These are phyloP conservation scores for Ustilago tritici DNA, from an alignment of 1,284 basidiomycete genomes.

Conservation along the genomic window DNA sequence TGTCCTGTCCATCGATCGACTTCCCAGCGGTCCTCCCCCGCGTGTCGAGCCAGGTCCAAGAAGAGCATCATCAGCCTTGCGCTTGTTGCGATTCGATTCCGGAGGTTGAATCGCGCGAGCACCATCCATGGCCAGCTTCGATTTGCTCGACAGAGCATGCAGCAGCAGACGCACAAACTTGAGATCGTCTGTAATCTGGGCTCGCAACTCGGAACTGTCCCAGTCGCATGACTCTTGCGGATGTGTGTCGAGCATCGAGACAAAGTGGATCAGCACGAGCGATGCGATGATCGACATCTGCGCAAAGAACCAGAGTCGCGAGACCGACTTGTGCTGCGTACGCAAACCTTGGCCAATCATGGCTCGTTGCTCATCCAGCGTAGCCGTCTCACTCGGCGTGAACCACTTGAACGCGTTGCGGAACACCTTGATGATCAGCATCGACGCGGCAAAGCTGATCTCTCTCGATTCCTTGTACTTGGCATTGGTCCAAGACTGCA, in stretches of 20 bases:
- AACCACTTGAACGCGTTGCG: constrained; percentile 61
- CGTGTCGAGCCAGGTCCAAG: constrained; percentile 1
- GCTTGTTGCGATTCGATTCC: constrained; percentile 40
- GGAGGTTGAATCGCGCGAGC: constrained; percentile 55
- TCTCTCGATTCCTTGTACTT: constrained; percentile 58
- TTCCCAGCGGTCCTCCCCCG: constrained; percentile 34
- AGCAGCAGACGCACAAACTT: constrained; percentile 56
- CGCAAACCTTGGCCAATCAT: constrained; percentile 48
- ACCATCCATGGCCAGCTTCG: constrained; percentile 53
- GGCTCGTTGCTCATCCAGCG: constrained; percentile 40
- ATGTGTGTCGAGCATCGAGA: constrained; percentile 58
- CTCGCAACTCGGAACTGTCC: constrained; percentile 52
- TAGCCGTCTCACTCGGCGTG: constrained; percentile 44
- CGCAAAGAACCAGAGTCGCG: constrained; percentile 57
- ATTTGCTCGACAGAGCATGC: constrained; percentile 57
- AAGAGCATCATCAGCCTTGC: constrained; percentile 41
- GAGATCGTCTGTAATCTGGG: constrained; percentile 61
- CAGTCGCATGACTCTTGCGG: constrained; percentile 52
- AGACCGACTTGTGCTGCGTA: constrained; percentile 48
- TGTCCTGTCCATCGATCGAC: constrained; percentile 36
- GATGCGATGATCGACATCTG: constrained; percentile 58
- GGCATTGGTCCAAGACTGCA: constrained; percentile 60
- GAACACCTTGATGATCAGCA: constrained; percentile 57
- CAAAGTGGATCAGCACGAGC: constrained; percentile 60
- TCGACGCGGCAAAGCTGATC: constrained; percentile 56